These are phyloP conservation scores for Platanus orientalis DNA, from an alignment of 164 flowering plant species.

Conservation along the genomic window DNA sequence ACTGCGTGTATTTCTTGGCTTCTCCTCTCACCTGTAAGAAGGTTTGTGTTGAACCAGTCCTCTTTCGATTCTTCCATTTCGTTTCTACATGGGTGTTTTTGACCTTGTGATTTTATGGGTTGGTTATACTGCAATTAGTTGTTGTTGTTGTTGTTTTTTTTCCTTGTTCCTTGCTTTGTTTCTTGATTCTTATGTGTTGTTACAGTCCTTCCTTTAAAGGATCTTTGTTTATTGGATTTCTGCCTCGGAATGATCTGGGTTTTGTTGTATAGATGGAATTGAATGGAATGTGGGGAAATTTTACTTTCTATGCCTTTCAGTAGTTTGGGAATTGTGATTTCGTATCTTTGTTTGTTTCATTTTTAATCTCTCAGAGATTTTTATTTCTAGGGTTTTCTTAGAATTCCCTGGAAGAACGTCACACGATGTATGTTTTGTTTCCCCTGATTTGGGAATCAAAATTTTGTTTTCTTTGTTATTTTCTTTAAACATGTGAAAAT, in stretches of 20 bases:
- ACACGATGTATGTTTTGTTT: not conserved
- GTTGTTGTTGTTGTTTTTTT: not conserved
- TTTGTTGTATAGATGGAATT: not conserved
- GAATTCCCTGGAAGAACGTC: not conserved
- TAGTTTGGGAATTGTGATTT: not conserved
- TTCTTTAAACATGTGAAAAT: not conserved
- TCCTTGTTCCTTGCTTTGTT: not conserved
- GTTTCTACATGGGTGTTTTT: not conserved
- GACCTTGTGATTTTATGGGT: not conserved
- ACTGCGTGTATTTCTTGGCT: constrained; percentile 81
- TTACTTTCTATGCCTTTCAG: not conserved
- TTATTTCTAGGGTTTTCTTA: not conserved
- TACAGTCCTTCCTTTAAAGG: not conserved
- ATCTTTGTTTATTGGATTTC: constrained; percentile 11
- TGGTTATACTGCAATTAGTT: not conserved
- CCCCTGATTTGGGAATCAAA: not conserved
- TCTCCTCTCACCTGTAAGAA: constrained; percentile 95
- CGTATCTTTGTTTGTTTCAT: not conserved
- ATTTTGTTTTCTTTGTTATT: not conserved
- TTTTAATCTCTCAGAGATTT: not conserved
- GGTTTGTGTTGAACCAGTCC: constrained; percentile 25
- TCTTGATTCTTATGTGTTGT: not conserved
- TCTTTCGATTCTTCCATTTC: constrained; percentile 1
- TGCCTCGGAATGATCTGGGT: not conserved
- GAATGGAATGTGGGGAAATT: not conserved